Evolutionary conservation across 306 rosid genomes (phyloP).

Genomic region (Calophaca sinica): DNA sequence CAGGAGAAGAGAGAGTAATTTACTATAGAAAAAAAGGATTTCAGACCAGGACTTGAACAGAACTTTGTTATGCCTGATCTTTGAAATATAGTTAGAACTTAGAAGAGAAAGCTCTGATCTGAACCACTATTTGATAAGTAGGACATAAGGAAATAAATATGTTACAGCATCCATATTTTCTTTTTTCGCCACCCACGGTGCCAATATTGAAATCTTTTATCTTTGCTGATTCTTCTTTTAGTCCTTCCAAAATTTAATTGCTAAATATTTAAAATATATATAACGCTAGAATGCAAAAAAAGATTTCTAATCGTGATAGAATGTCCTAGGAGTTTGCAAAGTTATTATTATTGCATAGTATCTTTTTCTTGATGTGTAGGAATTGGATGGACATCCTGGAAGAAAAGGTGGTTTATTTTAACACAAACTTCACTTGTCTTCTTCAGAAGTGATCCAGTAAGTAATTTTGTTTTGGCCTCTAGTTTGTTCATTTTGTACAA

Average conservation of each 20-base stretch:
- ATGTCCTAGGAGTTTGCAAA: constrained; percentile 1
- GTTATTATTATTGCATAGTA: constrained; percentile 29
- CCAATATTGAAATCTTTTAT: neutral
- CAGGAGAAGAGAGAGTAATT: too few relatives aligned
- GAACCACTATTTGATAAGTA: neutral
- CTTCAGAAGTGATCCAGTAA: constrained; percentile 99
- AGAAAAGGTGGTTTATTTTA: constrained; percentile 98
- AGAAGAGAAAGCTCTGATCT: neutral
- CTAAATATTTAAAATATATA: neutral
- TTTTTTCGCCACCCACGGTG: too few relatives aligned
- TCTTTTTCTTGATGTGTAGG: constrained; percentile 56
- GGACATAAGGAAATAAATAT: too few relatives aligned
- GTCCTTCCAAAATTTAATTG: constrained; percentile 15
- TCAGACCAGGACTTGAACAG: too few relatives aligned
- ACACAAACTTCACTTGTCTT: constrained; percentile 92
- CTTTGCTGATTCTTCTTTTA: constrained; percentile 2
- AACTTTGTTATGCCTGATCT: constrained; percentile 18
- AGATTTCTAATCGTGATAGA: neutral
- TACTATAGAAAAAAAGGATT: too few relatives aligned
- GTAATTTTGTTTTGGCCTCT: constrained; percentile 51
- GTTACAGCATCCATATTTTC: too few relatives aligned
- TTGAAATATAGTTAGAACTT: constrained; percentile 5
- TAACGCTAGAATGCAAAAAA: neutral
- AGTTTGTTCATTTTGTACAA: constrained; percentile 16
- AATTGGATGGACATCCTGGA: constrained; percentile 99